phyloP scores from a whole-genome alignment of 2,329 filamentous ascomycete species.

The Ceratocystis smalleyi region DNA sequence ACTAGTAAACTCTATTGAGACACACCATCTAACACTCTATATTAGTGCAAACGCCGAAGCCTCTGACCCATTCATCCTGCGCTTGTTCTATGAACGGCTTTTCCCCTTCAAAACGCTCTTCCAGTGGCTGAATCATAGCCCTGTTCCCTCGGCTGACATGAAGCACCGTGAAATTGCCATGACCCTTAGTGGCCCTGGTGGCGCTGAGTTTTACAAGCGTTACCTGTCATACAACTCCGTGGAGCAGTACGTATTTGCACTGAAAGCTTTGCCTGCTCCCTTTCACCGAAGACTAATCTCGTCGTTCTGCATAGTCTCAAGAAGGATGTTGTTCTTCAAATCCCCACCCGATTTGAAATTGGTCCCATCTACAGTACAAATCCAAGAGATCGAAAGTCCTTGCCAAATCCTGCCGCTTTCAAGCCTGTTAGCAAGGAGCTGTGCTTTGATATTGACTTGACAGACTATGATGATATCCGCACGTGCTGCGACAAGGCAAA shows the following conservation, averaged over 20 bases:
- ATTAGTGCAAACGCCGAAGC: conserved; percentile 14
- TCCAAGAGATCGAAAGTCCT: conserved; percentile 77
- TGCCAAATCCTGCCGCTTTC: conserved; percentile 68
- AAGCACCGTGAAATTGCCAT: conserved; percentile 90
- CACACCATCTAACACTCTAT: not conserved
- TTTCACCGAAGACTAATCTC: not conserved
- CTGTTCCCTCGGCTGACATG: conserved; percentile 74
- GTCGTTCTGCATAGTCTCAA: conserved; percentile 43
- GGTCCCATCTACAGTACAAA: conserved; percentile 93
- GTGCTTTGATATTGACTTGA: conserved; percentile 98
- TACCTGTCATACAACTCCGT: conserved; percentile 56
- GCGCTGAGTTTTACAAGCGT: conserved; percentile 63
- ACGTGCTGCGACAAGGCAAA: conserved; percentile 89
- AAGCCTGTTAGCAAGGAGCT: conserved; percentile 81
- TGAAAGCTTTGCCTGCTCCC: not conserved
- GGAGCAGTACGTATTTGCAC: conserved; percentile 31
- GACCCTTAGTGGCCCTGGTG: conserved; percentile 54
- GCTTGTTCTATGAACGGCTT: conserved; percentile 85
- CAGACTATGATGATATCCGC: conserved; percentile 92
- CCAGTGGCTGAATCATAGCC: conserved; percentile 94
- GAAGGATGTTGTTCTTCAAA: conserved; percentile 76
- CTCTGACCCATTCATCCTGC: conserved; percentile 48
- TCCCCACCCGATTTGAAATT: conserved; percentile 93
- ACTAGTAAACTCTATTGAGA: not conserved
- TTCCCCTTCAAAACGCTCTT: conserved; percentile 92